Percentiles rank a stretch among this genome's conserved stretches.
Evolutionary conservation across 2,329 filamentous ascomycete genomes (phyloP).

Genomic region (Acrocalymma vagum): DNA sequence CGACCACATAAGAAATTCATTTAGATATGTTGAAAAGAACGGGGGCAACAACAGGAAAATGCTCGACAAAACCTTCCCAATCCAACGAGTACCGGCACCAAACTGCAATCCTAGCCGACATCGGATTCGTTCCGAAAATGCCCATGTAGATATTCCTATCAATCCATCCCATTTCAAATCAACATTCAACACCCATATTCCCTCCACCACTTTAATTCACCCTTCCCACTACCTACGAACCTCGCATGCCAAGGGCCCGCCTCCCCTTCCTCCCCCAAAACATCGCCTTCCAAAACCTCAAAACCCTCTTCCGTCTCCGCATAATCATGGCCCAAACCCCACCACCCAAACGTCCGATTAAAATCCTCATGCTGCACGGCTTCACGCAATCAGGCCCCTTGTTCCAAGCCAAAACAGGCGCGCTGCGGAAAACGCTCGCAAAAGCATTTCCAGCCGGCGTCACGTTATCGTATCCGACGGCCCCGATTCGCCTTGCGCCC

Average conservation of each 20-base stretch:
- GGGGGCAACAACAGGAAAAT: too few species aligned
- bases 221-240: background rate
- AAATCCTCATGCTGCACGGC: conserved; percentile 66
- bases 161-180: background rate
- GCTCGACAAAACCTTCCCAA: too few species aligned
- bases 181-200: background rate
- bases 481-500: conserved; percentile 51
- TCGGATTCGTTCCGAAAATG: conserved; percentile 11
- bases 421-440: conserved; percentile 79
- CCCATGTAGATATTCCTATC: too few species aligned
- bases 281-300: conserved; percentile 23
- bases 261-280: conserved; percentile 15
- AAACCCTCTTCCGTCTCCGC: conserved; percentile 26
- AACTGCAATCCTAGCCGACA: too few species aligned
- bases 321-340: conserved; percentile 42
- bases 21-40: too few species aligned
- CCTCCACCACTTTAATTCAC: conserved; percentile 1
- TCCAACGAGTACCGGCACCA: too few species aligned
- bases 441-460: conserved; percentile 72
- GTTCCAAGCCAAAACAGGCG: conserved; percentile 89
- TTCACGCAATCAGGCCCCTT: conserved; percentile 89
- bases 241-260: too few species aligned
- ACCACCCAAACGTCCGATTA: conserved; percentile 46
- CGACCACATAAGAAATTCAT: too few species aligned
- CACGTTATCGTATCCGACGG: conserved; percentile 58